These are phyloP conservation scores for Liriodendron chinense DNA, from an alignment of 164 flowering plant genomes.

Conservation along the genomic window DNA sequence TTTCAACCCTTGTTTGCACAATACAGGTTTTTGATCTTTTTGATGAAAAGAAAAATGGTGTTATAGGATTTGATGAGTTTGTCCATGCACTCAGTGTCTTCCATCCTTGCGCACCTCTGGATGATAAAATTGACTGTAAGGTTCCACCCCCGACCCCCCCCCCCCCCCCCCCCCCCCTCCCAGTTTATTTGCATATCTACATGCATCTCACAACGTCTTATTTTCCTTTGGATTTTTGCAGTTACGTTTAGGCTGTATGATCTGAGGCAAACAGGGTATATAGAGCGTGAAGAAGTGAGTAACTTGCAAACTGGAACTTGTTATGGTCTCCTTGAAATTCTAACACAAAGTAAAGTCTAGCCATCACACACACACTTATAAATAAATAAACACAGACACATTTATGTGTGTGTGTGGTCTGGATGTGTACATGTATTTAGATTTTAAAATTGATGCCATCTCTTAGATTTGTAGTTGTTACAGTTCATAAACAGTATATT, in stretches of 20 bases:
- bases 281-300: conserved; percentile 87
- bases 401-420: too few species aligned
- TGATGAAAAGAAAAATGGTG: conserved; percentile 83
- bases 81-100: conserved; percentile 72
- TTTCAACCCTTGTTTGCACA: neutral
- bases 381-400: too few species aligned
- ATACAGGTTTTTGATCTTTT: conserved; percentile 78
- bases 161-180: too few species aligned
- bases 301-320: neutral
- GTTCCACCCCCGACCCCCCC: too few species aligned
- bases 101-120: conserved; percentile 72
- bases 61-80: conserved; percentile 85
- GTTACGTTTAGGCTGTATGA: conserved; percentile 87
- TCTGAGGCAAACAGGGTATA: conserved; percentile 75
- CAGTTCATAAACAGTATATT: neutral
- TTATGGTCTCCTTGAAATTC: neutral
- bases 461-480: neutral
- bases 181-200: neutral
- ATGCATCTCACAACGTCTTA: neutral
- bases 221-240: conserved; percentile 35
- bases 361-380: neutral
- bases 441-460: neutral
- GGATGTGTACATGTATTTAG: neutral
- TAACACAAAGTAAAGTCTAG: neutral
- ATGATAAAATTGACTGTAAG: conserved; percentile 81